Base-by-base conservation (phyloP, 2,329 filamentous ascomycete genomes). In the Simplicillium sp. region DNA sequence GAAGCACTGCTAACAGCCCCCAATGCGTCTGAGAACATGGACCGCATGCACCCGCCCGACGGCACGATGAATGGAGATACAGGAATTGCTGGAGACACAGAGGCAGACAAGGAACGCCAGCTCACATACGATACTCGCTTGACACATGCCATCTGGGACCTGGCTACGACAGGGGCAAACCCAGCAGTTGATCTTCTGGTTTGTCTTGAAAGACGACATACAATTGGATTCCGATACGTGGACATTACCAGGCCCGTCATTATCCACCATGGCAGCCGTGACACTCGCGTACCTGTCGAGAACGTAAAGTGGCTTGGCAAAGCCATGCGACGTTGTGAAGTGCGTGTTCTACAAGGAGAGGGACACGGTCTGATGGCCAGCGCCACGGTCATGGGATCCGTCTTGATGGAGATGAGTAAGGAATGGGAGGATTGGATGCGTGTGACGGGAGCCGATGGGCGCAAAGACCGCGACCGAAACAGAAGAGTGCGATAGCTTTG, bases 321-420 rank as follows among this genome's bases (percentile, higher is more conserved):
- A 61, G 85, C 85, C 34, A 97, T 98, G 89, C 80, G 85, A 25
- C 74, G 86, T 37, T 97, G 90, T 59, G 92, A 97, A 59, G 87
- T 98, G 12, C 73, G 90, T 5, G 80, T 97, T 5, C 70, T 98
- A 3, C 85, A 94, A 50, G 87, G 86, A 6, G 90, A 98, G 60
- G 87, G 89, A 3, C 92, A 98, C 56, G 90, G 92, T 0, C 67
- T 98, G 17, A 98, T 98, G 92, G 92, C 92, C 1, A 94, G 84
- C 50, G 89, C 92, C 1, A 70, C 71, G 12, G 90, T 97, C 35
- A 98, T 98, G 92, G 86, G 87, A 34, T 80, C 82, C 15, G 84
- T 97, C n/a, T 67, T 98, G 29, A 90, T 87, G 61, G 92, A 98
- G 65, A 94, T 98, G 54, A 84, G 86, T 39, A 81, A 81, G 50